Conservation (phyloP, 371 early-diverging fungal genomes). For the Mucor circinelloides region DNA sequence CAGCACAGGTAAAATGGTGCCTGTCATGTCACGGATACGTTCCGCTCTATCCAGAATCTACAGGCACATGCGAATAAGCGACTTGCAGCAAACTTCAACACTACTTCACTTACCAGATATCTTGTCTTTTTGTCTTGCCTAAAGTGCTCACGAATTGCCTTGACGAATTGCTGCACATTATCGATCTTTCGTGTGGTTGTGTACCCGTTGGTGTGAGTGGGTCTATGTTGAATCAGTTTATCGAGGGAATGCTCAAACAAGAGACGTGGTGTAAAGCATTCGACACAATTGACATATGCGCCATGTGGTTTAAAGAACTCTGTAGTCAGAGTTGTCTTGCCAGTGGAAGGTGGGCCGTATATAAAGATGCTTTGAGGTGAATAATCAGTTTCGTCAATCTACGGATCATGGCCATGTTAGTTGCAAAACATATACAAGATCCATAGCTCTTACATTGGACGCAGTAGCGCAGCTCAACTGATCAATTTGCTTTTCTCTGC, state of each 20-base stretch:
- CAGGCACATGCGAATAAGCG: background rate
- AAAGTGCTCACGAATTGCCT: conserved; percentile 37
- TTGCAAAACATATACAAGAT: background rate
- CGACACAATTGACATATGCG: conserved; percentile 71
- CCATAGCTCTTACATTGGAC: background rate
- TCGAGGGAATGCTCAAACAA: conserved; percentile 76
- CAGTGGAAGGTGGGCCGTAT: conserved; percentile 74
- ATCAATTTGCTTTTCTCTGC: conserved; percentile 63
- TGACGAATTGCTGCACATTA: conserved; percentile 70
- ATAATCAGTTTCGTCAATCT: background rate
- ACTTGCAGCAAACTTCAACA: too few relatives aligned
- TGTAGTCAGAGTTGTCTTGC: conserved; percentile 71
- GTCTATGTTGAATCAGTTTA: conserved; percentile 53
- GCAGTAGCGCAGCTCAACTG: conserved; percentile 53
- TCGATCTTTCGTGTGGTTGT: conserved; percentile 58
- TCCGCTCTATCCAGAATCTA: conserved; percentile 85
- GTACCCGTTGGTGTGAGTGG: conserved; percentile 9
- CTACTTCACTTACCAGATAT: conserved; percentile 55
- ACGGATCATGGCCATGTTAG: background rate
- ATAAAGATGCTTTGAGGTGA: conserved; percentile 53
- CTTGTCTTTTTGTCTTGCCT: conserved; percentile 19
- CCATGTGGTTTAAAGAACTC: conserved; percentile 36
- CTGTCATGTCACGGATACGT: conserved; percentile 70
- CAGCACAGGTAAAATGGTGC: conserved; percentile 68
- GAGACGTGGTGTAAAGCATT: conserved; percentile 72